Percentiles rank a stretch among this genome's conserved stretches.
These are phyloP conservation scores for Zygotorulaspora chibaensis DNA, from an alignment of 805 yeast genomes.

Conservation along the genomic window DNA sequence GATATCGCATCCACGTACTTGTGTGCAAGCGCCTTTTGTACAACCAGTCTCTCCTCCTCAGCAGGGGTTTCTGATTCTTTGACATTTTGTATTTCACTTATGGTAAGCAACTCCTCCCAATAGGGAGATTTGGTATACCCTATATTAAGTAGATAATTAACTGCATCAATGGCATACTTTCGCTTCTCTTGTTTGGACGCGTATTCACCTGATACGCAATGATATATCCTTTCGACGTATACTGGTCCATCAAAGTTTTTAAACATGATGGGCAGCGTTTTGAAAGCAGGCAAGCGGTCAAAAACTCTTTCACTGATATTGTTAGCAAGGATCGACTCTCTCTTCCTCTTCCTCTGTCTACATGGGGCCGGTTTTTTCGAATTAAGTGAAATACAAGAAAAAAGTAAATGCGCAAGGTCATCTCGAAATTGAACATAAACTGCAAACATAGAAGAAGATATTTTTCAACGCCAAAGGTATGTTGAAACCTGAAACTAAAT, in stretches of 20 bases:
- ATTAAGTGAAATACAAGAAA: neutral
- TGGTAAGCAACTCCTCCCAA: conserved; percentile 10
- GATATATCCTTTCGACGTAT: conserved; percentile 18
- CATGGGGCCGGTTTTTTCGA: neutral
- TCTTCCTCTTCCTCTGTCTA: too few relatives aligned
- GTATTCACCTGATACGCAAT: conserved; percentile 8
- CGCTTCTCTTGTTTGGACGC: conserved; percentile 10
- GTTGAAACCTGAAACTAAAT: conserved; percentile 1
- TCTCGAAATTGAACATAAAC: too few relatives aligned
- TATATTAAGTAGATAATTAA: conserved; percentile 13
- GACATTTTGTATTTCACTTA: conserved; percentile 7
- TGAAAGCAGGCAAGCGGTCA: neutral
- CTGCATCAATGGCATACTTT: conserved; percentile 13
- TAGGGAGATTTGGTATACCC: conserved; percentile 16
- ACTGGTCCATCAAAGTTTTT: conserved; percentile 12
- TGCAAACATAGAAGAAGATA: too few relatives aligned
- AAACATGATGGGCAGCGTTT: conserved; percentile 1
- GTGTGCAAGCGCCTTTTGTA: conserved; percentile 19
- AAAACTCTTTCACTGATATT: too few relatives aligned
- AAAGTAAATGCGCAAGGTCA: too few relatives aligned
- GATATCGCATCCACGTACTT: conserved; percentile 24
- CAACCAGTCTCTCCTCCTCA: neutral
- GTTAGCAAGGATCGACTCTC: too few relatives aligned
- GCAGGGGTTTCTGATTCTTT: conserved; percentile 1
- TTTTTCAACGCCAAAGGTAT: neutral